phyloP scores from a whole-genome alignment of 306 rosid species.

The Medicago arabica region DNA sequence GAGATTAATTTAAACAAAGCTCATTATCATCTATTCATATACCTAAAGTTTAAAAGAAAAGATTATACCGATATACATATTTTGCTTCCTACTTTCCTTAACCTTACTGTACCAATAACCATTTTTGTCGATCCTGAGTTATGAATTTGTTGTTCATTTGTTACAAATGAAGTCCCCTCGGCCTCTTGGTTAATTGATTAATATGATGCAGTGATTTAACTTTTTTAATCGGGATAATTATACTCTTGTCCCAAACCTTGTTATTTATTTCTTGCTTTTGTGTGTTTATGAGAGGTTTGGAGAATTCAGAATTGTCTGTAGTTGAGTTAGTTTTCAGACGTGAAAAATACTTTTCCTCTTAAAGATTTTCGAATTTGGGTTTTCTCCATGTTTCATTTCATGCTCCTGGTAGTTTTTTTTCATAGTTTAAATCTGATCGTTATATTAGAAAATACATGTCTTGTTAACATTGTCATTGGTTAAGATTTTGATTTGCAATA shows the following conservation, averaged over 20 bases:
- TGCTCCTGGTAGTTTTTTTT: no score
- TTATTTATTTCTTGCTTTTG: not conserved
- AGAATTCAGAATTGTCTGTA: not conserved
- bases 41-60: no score
- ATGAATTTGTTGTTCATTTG: not conserved
- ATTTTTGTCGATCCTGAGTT: not conserved
- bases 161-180: not conserved
- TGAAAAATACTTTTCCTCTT: not conserved
- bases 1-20: no score
- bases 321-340: not conserved
- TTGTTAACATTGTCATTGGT: not conserved
- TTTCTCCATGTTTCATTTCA: slow-evolving; percentile 11
- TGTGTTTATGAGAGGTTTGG: not conserved
- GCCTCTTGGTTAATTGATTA: not conserved
- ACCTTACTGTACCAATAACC: not conserved
- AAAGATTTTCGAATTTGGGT: not conserved
- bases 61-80: no score
- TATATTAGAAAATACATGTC: not conserved
- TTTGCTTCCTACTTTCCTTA: no score
- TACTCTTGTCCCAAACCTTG: slow-evolving; percentile 7
- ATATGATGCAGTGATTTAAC: not conserved
- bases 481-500: slow-evolving; percentile 19
- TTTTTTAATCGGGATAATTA: not conserved
- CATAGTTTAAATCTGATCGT: no score
- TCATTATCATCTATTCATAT: no score